Evolutionary conservation across 116 monocot species (phyloP), one percentile per base, ranked within the genome.

Genomic region (Papilionanthe hybrid): DNA sequence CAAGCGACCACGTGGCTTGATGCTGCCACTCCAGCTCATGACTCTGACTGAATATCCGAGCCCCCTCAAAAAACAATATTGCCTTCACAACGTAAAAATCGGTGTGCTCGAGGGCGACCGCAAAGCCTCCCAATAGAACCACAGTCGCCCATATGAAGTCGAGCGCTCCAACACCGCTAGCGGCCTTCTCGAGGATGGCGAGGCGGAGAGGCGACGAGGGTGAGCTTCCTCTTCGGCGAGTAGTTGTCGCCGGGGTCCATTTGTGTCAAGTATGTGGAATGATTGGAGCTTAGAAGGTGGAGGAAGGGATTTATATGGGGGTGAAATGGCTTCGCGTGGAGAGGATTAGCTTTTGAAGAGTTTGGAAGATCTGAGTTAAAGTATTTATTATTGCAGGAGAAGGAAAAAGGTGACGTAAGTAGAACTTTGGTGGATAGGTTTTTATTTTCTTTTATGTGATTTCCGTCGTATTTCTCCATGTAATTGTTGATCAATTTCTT

Each of bases 21-120:
- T 93, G 93, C 85, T 89, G 91, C 93, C 93, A 93, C 82, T 94
- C 90, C 37, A 94, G 85, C 86, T 94, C 91, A 69, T 90, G 94
- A 81, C 89, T 91, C 10, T 90, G 77, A 85, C 91, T 94, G 82
- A 90, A 91, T 68, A 94, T 90, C 7, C 94, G 73, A n/a, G 90
- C 82, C 17, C 91, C 86, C 75, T 91, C 94, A 19, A 22, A 94
- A 79, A n/a, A n/a, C 10, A 94, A 82, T 48, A 94, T 90, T 5
- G 79, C 55, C 18, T 91, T 94, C 25, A 94, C 78, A 79, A 86
- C 76, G 87, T 82, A 88, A 85, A 94, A 94, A 55, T 94, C 94
- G 9, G 66, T 76, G 11, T 17, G 74, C 75, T 84, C 79, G 8
- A 94, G 79, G 4, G 78, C 83, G 55, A 87, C 84, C 15, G 91